Percentiles rank a stretch among this genome's conserved stretches.
Evolutionary conservation across 179 eudicot species (phyloP).

Genomic region (Carnegiea gigantea): DNA sequence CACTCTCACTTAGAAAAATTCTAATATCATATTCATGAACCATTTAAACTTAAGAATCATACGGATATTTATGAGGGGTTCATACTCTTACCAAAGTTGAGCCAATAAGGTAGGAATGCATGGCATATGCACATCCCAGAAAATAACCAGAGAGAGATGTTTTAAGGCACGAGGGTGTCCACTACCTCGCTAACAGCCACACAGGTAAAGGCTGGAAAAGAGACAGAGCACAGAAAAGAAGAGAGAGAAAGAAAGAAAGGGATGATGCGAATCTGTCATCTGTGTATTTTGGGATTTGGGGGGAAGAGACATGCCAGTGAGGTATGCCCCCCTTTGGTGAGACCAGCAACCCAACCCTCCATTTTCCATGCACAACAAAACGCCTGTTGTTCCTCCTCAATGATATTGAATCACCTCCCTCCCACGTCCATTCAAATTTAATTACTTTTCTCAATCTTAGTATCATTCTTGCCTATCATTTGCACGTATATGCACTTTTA

Average conservation of each 20-base stretch:
- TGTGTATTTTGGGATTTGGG: neutral
- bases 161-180: slow-evolving; percentile 5
- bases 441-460: too few species aligned
- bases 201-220: slow-evolving; percentile 3
- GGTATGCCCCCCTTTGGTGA: neutral
- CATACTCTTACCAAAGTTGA: too few species aligned
- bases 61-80: too few species aligned
- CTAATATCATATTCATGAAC: too few species aligned
- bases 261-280: neutral
- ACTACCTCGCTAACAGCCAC: neutral
- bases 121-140: neutral
- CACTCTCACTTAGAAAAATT: too few species aligned
- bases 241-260: neutral
- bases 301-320: neutral
- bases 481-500: too few species aligned
- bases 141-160: neutral
- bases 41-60: too few species aligned
- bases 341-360: neutral
- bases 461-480: neutral
- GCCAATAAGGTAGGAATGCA: neutral
- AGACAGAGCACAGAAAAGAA: neutral
- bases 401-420: neutral
- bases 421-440: neutral
- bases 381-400: neutral
- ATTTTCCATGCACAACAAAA: neutral